Conservation (phyloP, 371 early-diverging fungal genomes). For the Lichtheimia hyalospora region DNA sequence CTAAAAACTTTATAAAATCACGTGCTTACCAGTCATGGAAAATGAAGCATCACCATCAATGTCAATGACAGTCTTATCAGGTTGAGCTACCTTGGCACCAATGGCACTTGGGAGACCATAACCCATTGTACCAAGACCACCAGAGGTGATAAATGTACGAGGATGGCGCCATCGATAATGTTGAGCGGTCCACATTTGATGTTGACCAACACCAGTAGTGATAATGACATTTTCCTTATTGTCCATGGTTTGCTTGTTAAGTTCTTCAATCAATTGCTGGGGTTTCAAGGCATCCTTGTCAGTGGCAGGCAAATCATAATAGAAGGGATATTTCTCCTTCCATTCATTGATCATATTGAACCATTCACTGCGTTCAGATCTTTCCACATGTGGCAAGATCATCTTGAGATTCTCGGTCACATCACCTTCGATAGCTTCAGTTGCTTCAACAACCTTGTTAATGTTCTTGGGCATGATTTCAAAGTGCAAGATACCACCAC, state of each 20-base stretch:
- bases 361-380: conserved; percentile 79
- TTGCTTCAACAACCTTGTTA: conserved; percentile 93
- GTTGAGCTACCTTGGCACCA: conserved; percentile 93
- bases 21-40: conserved; percentile 75
- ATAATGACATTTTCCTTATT: conserved; percentile 91
- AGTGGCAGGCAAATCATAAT: conserved; percentile 53
- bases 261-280: conserved; percentile 90
- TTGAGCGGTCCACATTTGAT: conserved; percentile 98
- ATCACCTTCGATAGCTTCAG: conserved; percentile 93
- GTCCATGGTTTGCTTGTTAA: conserved; percentile 78
- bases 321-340: conserved; percentile 92
- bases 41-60: conserved; percentile 98
- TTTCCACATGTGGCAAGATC: conserved; percentile 78
- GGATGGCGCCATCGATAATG: conserved; percentile 88
- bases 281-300: conserved; percentile 72
- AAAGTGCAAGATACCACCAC: conserved; percentile 97
- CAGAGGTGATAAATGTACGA: conserved; percentile 88
- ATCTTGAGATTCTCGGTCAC: conserved; percentile 81
- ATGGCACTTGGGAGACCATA: conserved; percentile 94
- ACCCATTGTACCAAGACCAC: conserved; percentile 98
- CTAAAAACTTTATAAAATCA: too few relatives aligned
- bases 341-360: conserved; percentile 75
- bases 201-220: conserved; percentile 97
- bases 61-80: conserved; percentile 92
- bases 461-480: conserved; percentile 99